phyloP scores from a whole-genome alignment of 2,329 filamentous ascomycete genomes.

The Thermothelomyces thermophilus region DNA sequence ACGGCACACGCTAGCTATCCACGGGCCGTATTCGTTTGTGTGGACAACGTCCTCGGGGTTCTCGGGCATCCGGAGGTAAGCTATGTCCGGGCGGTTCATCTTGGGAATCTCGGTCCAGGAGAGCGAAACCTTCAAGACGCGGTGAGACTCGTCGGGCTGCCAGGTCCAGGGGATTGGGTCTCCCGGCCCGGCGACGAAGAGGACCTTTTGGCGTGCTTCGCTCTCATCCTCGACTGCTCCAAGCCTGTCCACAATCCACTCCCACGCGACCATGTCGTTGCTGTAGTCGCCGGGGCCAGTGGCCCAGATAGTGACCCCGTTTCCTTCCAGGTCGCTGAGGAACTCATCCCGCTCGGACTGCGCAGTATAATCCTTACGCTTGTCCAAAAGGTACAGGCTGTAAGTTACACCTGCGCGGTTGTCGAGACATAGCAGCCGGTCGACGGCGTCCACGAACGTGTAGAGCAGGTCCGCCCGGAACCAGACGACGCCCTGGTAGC shows the following conservation, averaged over 20 bases:
- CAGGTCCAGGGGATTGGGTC: conserved; percentile 17
- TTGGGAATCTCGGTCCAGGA: conserved; percentile 9
- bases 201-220: background rate
- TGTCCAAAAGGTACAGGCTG: conserved; percentile 20
- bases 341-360: conserved; percentile 2
- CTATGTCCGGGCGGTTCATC: conserved; percentile 22
- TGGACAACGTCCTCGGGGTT: conserved; percentile 1
- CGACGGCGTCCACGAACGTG: conserved; percentile 25
- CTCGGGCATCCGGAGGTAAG: conserved; percentile 24
- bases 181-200: conserved; percentile 17
- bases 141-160: conserved; percentile 12
- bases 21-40: conserved; percentile 15
- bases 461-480: conserved; percentile 16
- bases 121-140: conserved; percentile 14
- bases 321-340: background rate
- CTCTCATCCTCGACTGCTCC: background rate
- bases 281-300: conserved; percentile 17
- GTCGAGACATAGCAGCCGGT: conserved; percentile 23
- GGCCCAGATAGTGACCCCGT: conserved; percentile 9
- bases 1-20: conserved; percentile 16
- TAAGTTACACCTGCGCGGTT: conserved; percentile 19
- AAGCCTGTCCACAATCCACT: conserved; percentile 10
- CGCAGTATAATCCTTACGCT: conserved; percentile 6
- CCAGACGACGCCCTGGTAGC: conserved; percentile 24
- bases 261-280: conserved; percentile 12